Evolutionary conservation across 2,329 filamentous ascomycete species (phyloP).

Genomic region (Aspergillus spinulosporus): DNA sequence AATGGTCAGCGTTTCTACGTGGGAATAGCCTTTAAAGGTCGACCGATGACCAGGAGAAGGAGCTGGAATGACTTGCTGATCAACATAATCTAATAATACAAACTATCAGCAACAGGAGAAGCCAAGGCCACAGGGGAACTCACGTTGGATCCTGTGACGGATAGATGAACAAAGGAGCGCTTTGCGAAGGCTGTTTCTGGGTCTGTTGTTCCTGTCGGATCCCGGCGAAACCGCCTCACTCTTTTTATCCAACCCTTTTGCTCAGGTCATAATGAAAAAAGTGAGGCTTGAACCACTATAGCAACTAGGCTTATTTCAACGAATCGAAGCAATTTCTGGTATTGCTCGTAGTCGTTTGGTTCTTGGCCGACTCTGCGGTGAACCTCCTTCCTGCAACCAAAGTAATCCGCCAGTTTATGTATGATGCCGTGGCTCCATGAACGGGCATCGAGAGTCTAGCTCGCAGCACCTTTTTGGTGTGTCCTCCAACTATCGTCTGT

Average conservation of each 20-base stretch:
- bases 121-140: slow-evolving; percentile 13
- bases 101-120: slow-evolving; percentile 10
- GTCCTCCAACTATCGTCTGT: slow-evolving; percentile 4
- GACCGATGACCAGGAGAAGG: slow-evolving; percentile 13
- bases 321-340: slow-evolving; percentile 19
- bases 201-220: slow-evolving; percentile 24
- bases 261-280: slow-evolving; percentile 20
- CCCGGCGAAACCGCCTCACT: slow-evolving; percentile 37
- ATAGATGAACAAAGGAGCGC: slow-evolving; percentile 11
- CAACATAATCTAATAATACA: slow-evolving; percentile 9
- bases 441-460: slow-evolving; percentile 15
- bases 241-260: slow-evolving; percentile 34
- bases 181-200: slow-evolving; percentile 15
- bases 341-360: slow-evolving; percentile 8
- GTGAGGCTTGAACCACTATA: slow-evolving; percentile 27
- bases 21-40: slow-evolving; percentile 14
- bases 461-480: slow-evolving; percentile 12
- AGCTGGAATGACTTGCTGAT: slow-evolving; percentile 15
- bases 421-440: slow-evolving; percentile 40
- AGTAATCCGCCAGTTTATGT: slow-evolving; percentile 26
- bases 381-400: slow-evolving; percentile 23
- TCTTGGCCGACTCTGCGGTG: slow-evolving; percentile 19
- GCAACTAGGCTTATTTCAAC: slow-evolving; percentile 19
- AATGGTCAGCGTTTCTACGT: slow-evolving; percentile 14
- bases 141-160: slow-evolving; percentile 14